These are phyloP conservation scores for Candida tunisiensis DNA, from an alignment of 1,139 yeast genomes.

Conservation along the genomic window DNA sequence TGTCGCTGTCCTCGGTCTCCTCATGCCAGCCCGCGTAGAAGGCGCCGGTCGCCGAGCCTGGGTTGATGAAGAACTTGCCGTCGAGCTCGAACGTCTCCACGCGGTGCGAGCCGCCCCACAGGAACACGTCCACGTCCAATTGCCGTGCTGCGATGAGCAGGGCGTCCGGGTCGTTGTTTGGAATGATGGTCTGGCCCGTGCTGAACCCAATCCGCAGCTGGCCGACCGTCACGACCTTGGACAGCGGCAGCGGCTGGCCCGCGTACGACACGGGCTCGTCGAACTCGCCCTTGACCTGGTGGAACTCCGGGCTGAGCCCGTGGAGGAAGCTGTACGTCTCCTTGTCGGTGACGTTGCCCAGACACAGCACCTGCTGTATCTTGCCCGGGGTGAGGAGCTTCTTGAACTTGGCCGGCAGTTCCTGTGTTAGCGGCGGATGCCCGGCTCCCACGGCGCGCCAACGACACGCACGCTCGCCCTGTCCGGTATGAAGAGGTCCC, in stretches of 20 bases:
- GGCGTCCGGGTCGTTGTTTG: conserved; percentile 75
- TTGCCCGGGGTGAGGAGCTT: conserved; percentile 67
- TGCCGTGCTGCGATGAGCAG: conserved; percentile 72
- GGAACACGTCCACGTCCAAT: conserved; percentile 75
- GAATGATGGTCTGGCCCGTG: conserved; percentile 72
- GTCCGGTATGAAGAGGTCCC: conserved; percentile 83
- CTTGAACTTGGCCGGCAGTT: conserved; percentile 27
- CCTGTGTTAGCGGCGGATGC: conserved; percentile 8
- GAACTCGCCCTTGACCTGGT: conserved; percentile 68
- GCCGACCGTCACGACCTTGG: conserved; percentile 51
- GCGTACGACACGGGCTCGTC: conserved; percentile 24
- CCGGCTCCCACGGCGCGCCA: neutral
- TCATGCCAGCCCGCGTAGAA: conserved; percentile 35
- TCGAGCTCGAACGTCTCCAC: conserved; percentile 90
- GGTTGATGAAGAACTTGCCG: conserved; percentile 83
- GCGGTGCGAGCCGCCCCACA: conserved; percentile 95
- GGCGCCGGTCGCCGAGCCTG: conserved; percentile 96
- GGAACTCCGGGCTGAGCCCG: conserved; percentile 53
- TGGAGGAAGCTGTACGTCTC: conserved; percentile 48
- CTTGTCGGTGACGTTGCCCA: conserved; percentile 68
- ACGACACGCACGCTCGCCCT: conserved; percentile 37
- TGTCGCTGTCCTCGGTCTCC: conserved; percentile 18
- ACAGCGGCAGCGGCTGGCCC: conserved; percentile 39
- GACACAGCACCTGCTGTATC: conserved; percentile 67
- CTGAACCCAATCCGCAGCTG: conserved; percentile 68